These are phyloP conservation scores for Hanseniaspora meyeri DNA, from an alignment of 805 yeast species.

Conservation along the genomic window DNA sequence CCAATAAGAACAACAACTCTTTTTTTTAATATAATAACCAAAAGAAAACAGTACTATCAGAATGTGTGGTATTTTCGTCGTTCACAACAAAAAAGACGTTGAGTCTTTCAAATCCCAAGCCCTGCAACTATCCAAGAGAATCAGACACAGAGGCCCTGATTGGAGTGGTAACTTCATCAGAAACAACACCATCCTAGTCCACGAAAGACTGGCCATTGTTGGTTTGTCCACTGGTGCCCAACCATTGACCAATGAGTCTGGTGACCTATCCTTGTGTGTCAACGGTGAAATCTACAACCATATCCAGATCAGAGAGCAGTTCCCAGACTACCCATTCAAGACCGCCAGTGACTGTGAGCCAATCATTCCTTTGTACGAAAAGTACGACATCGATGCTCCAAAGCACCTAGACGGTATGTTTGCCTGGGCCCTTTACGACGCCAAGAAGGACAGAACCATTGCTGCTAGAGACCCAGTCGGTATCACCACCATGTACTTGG, in stretches of 20 bases:
- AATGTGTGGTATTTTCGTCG: conserved; percentile 98
- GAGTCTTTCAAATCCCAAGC: conserved; percentile 77
- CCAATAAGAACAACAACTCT: too few relatives aligned
- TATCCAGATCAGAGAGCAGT: conserved; percentile 69
- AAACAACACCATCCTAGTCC: conserved; percentile 74
- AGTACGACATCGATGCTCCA: conserved; percentile 84
- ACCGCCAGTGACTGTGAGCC: conserved; percentile 95
- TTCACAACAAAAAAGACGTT: conserved; percentile 68
- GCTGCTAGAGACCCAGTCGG: conserved; percentile 99
- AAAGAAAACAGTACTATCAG: conserved; percentile 5
- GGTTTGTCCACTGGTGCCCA: conserved; percentile 98
- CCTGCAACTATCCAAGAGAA: conserved; percentile 75
- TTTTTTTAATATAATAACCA: too few relatives aligned
- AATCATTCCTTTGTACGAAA: conserved; percentile 80
- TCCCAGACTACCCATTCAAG: conserved; percentile 60
- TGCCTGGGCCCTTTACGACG: conserved; percentile 86
- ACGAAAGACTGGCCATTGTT: conserved; percentile 94
- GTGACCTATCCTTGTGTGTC: conserved; percentile 61
- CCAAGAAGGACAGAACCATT: conserved; percentile 66
- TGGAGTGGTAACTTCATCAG: conserved; percentile 85
- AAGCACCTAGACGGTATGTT: conserved; percentile 94
- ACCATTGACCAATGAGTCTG: conserved; percentile 79
- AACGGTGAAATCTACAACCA: conserved; percentile 99
- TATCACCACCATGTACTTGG: conserved; percentile 91
- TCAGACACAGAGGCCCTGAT: conserved; percentile 99